A percentile compares a stretch with the other conserved stretches of the same genome.
Conservation (phyloP, 345 rosid species). For the Sonneratia caseolaris region DNA sequence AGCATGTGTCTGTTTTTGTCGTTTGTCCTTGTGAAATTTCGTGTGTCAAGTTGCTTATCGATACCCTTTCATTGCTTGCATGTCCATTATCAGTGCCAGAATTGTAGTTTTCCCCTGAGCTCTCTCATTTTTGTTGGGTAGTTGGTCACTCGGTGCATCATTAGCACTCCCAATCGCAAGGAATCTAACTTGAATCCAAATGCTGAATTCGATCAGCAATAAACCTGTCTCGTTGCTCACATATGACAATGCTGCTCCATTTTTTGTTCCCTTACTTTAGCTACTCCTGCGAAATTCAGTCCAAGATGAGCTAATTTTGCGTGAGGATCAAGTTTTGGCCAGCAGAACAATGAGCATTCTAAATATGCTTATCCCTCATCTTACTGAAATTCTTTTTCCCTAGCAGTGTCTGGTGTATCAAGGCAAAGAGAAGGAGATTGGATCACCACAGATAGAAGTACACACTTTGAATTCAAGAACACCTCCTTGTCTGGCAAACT, state of each 20-base stretch:
- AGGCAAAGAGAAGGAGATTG: constrained; percentile 93
- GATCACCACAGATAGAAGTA: constrained; percentile 75
- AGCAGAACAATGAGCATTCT: not conserved
- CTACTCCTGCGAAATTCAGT: not conserved
- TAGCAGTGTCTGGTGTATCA: constrained; percentile 15
- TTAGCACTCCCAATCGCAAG: not conserved
- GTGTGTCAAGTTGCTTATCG: not conserved
- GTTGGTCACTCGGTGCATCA: not conserved
- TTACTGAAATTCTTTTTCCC: not conserved
- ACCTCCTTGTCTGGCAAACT: not conserved
- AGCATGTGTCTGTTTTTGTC: too few species aligned
- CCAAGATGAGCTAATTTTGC: not conserved
- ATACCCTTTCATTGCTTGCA: not conserved
- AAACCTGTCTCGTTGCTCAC: not conserved
- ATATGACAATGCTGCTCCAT: not conserved
- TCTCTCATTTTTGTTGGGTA: not conserved
- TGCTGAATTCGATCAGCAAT: too few species aligned
- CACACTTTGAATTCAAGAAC: constrained; percentile 12
- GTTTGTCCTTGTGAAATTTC: not conserved
- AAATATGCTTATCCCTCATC: constrained; percentile 1
- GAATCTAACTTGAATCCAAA: not conserved
- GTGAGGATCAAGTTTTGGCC: not conserved
- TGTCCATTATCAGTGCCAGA: not conserved
- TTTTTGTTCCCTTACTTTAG: not conserved
- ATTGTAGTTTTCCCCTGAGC: not conserved